These are phyloP conservation scores for Alnus glutinosa DNA, from an alignment of 306 rosid genomes.

Conservation along the genomic window DNA sequence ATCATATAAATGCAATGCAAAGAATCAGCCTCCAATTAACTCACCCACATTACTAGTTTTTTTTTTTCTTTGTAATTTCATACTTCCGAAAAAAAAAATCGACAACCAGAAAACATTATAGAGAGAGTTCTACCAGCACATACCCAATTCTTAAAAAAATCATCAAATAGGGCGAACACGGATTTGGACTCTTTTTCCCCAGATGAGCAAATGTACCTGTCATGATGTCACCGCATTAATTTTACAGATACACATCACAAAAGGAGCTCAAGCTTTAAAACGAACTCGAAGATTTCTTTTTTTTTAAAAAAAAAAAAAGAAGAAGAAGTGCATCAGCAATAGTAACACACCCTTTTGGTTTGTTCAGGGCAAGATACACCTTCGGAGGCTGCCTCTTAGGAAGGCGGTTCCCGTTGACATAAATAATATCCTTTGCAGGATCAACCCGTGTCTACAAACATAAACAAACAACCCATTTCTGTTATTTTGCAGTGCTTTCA, in stretches of 20 bases:
- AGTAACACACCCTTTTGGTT: constrained; percentile 87
- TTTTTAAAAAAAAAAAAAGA: no score
- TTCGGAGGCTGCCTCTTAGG: constrained; percentile 88
- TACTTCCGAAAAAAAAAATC: background rate
- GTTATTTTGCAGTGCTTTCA: background rate
- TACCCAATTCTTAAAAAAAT: constrained; percentile 76
- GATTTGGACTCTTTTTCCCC: constrained; percentile 81
- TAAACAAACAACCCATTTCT: background rate
- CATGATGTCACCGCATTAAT: constrained; percentile 18
- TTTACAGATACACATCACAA: background rate
- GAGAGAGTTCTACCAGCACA: constrained; percentile 28
- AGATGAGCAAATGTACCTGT: constrained; percentile 85
- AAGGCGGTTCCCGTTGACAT: constrained; percentile 89
- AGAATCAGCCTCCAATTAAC: constrained; percentile 1
- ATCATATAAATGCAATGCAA: background rate
- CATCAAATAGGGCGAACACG: constrained; percentile 68
- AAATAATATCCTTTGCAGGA: constrained; percentile 79
- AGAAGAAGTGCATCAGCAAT: background rate
- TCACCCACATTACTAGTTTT: background rate
- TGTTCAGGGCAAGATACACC: constrained; percentile 89
- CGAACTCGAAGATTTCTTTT: background rate
- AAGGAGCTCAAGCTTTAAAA: constrained; percentile 20
- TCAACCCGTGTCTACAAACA: constrained; percentile 74
- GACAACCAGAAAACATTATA: background rate
- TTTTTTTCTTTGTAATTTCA: background rate